phyloP scores from a whole-genome alignment of 768 basidiomycete genomes.

The Trametes gibbosa region DNA sequence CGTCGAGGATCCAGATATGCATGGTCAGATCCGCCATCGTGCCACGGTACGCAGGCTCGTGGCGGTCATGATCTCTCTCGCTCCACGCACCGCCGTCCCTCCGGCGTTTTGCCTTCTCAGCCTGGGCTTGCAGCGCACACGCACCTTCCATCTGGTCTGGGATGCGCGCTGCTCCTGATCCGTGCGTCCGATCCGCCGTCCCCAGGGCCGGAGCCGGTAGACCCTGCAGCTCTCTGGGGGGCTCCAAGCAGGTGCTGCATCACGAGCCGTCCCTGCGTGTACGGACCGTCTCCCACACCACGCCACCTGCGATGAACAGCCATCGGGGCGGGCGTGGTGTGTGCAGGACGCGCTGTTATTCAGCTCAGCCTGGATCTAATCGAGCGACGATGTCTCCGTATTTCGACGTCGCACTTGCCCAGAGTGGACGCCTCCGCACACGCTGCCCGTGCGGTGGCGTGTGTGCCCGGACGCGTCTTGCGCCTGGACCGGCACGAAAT shows the following conservation, averaged over 20 bases:
- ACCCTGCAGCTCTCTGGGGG: neutral
- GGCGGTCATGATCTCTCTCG: too few relatives aligned
- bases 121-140: neutral
- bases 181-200: neutral
- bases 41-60: too few relatives aligned
- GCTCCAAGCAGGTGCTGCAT: neutral
- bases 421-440: neutral
- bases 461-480: neutral
- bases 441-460: neutral
- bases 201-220: neutral
- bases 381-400: neutral
- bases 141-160: neutral
- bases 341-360: neutral
- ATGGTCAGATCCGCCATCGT: too few relatives aligned
- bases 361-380: constrained; percentile 7
- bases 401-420: neutral
- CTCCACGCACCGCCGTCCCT: too few relatives aligned
- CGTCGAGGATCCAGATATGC: too few relatives aligned
- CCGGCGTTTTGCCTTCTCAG: neutral
- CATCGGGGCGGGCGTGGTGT: neutral
- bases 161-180: neutral
- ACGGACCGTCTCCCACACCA: neutral
- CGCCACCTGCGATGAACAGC: neutral
- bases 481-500: neutral
- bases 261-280: neutral